A percentile compares a stretch with the other conserved stretches of the same genome.
phyloP scores from a whole-genome alignment of 805 yeast species.

The Barnettozyma wickerhamii region DNA sequence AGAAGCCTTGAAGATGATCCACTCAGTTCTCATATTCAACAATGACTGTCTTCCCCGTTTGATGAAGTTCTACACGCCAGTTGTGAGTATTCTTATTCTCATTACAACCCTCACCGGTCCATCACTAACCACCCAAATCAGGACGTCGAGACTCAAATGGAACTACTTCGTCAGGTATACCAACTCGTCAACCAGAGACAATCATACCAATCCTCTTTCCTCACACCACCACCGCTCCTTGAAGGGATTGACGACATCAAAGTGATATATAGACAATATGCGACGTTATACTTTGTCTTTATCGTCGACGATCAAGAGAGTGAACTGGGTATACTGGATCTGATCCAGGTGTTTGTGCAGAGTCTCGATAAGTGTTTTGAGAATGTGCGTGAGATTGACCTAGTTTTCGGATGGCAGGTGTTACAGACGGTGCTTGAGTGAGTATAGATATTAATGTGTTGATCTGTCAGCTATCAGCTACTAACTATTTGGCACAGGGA shows the following conservation, averaged over 20 bases:
- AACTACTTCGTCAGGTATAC: constrained; percentile 76
- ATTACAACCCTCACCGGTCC: background rate
- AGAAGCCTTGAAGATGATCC: constrained; percentile 52
- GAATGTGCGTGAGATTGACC: constrained; percentile 91
- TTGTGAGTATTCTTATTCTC: constrained; percentile 29
- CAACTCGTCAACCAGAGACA: constrained; percentile 69
- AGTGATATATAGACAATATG: constrained; percentile 91
- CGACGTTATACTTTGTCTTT: constrained; percentile 93
- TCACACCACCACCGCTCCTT: constrained; percentile 79
- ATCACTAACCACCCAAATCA: constrained; percentile 7
- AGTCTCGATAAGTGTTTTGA: constrained; percentile 89
- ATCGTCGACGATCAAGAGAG: constrained; percentile 95
- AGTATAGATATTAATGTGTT: constrained; percentile 4
- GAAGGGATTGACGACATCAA: constrained; percentile 68
- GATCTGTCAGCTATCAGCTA: background rate
- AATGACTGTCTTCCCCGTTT: constrained; percentile 87
- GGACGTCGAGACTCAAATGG: constrained; percentile 77
- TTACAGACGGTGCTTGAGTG: constrained; percentile 77
- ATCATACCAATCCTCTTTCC: constrained; percentile 77
- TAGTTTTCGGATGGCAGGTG: constrained; percentile 99
- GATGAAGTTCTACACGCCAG: constrained; percentile 87
- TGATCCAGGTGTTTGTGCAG: constrained; percentile 96
- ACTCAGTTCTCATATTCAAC: constrained; percentile 82
- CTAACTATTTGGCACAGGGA: constrained; percentile 39
- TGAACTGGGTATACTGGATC: constrained; percentile 87